Percentiles rank a stretch among this genome's conserved stretches.
Evolutionary conservation across 345 rosid species (phyloP).

Genomic region (Euphorbia lathyris): DNA sequence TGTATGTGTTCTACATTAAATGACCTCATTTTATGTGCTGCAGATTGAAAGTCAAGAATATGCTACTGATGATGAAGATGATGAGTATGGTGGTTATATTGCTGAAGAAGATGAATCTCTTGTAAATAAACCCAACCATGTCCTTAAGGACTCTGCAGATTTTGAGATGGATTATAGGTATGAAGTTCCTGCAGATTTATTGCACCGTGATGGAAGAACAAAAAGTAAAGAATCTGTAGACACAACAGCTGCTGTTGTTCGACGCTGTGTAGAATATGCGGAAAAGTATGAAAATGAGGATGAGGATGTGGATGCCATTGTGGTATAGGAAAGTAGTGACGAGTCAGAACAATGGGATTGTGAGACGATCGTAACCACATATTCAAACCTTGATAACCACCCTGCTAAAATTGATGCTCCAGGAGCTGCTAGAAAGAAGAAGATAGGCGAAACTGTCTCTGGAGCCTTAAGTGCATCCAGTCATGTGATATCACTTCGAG

Average conservation of each 20-base stretch:
- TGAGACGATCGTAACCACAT: conserved; percentile 61
- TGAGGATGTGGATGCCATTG: conserved; percentile 43
- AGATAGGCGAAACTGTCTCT: conserved; percentile 46
- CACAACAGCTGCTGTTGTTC: conserved; percentile 49
- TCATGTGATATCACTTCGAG: conserved; percentile 56
- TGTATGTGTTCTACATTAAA: too few species aligned
- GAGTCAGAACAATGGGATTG: conserved; percentile 75
- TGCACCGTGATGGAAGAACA: conserved; percentile 35
- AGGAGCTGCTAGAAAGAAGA: conserved; percentile 55
- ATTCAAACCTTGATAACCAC: conserved; percentile 80
- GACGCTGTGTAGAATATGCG: conserved; percentile 58
- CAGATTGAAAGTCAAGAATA: conserved; percentile 78
- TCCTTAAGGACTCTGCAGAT: conserved; percentile 35
- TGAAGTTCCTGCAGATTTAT: conserved; percentile 63
- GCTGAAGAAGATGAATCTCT: conserved; percentile 49
- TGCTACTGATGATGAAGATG: conserved; percentile 52
- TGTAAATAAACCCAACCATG: conserved; percentile 42
- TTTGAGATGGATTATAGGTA: conserved; percentile 53
- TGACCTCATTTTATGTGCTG: too few species aligned
- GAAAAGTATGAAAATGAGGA: conserved; percentile 58
- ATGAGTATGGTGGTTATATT: conserved; percentile 29
- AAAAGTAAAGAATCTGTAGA: conserved; percentile 47
- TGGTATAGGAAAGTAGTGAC: conserved; percentile 68
- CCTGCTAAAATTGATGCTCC: conserved; percentile 78
- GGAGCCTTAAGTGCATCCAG: conserved; percentile 39